Base-by-base conservation (phyloP, 345 rosid species). In the Hibiscus syriacus region DNA sequence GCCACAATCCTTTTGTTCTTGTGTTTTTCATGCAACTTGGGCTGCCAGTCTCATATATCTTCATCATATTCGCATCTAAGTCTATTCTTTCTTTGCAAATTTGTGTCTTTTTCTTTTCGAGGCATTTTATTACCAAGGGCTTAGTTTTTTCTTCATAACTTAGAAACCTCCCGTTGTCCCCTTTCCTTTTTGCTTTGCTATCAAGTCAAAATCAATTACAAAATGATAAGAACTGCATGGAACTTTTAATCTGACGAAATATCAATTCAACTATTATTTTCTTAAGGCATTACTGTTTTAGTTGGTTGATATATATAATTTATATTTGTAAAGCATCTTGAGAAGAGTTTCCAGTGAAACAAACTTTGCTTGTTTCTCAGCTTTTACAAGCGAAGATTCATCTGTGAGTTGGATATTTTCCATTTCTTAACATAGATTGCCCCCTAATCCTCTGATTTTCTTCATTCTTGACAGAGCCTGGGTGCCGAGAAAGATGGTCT, bases 401-500 rank as follows among this genome's bases (percentile, higher is more conserved):
- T 69, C 3, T 41, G 19, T n/a, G 19, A 19, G 38, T 10, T 34
- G 39, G 55, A 55, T 41, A 52, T 26, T 30, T n/a, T 6, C 39
- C 3, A 41, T 64, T 46, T 70, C 55, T 2, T 27, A 25, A 5
- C 29, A 17, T 39, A 27, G 7, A 6, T 6, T 66, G 29, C 20
- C 19, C 6, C 19, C 22, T 64, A 20, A 53, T 43, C 16, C 36
- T 68, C 53, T 16, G 26, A 1, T 38, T 43, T 69, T 53, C 32
- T 69, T 53, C 32, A 6, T 36, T 64, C 9, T 62, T 66, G 32
- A 12, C 84, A 94, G 98, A 92, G 85, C 81, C 74, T 94, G 85
- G 64, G 99, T 66, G 96, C 91, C 2, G 96, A 89, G 86, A 87
- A 91, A 63, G 93, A 91, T n/a, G 78, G 90, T 55, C 90, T 90